Evolutionary conservation across 495 filamentous ascomycete species (phyloP), one percentile per base, ranked within the genome.

Genomic region (Chlorociboria aeruginascens): DNA sequence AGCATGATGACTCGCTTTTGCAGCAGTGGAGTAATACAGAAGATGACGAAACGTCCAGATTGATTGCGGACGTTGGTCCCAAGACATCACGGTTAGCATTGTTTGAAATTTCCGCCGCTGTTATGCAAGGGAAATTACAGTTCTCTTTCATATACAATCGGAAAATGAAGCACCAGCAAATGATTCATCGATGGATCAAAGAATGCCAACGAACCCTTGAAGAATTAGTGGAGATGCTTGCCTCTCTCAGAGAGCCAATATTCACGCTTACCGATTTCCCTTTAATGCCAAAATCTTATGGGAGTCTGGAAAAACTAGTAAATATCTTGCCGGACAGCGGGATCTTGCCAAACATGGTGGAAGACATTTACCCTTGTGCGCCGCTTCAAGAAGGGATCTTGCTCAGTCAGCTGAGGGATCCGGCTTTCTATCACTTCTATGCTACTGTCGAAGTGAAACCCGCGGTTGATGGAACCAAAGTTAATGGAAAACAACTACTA

Each of bases 301-400:
- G 31, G 36, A 51, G 2, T 40, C 43, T 3, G 7, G 51, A 62
- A 2, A 47, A 40, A 25, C 34, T 32, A n/a, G 35, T 49, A 3
- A 37, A 47, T 17, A 11, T 37, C 2, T 57, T 85, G 1, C 76
- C 78, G 46, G 69, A 83, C 38, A 81, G 32, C 25, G 46, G 29
- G 29, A 40, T 51, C 16, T 42, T 33, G 6, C 3, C 41, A 30
- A 67, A 66, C 3, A 68, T 68, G 20, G 64, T 83, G 14, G 71
- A 77, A 39, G 78, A 86, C 58, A 57, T 79, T 0, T 86, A 84
- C 47, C 81, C 81, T 6, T 85, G 81, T 65, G 82, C 78, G 8
- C 71, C 82, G 11, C 64, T 85, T 0, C 83, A 88, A 57, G 82
- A 84, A 54, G 81, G 79, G 3, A 40, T 40, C 3, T 40, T 40